phyloP scores from a whole-genome alignment of 75 land plant genomes.

The Isoetes taiwanensis region DNA sequence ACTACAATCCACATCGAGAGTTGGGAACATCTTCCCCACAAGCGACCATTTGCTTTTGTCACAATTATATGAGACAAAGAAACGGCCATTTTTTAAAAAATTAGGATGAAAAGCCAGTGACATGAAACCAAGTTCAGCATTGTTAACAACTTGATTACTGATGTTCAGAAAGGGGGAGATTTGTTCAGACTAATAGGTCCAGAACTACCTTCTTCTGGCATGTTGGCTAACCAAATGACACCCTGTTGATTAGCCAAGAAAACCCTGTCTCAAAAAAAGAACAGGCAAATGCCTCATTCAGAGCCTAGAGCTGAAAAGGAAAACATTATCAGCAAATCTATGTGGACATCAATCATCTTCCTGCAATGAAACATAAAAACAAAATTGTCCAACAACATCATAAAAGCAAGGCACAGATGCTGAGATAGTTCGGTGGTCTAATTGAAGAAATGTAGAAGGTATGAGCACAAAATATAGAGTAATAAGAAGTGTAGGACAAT shows the following conservation, averaged over 20 bases:
- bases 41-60: constrained; percentile 37
- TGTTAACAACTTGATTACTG: constrained; percentile 33
- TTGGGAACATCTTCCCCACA: constrained; percentile 79
- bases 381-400: too few species aligned
- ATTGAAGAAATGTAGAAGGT: too few species aligned
- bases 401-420: too few species aligned
- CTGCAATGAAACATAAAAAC: too few species aligned
- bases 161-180: constrained; percentile 61
- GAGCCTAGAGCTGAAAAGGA: too few species aligned
- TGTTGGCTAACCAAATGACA: constrained; percentile 47
- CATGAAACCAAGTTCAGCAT: constrained; percentile 57
- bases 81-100: constrained; percentile 60
- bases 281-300: too few species aligned
- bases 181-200: constrained; percentile 31
- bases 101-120: constrained; percentile 84
- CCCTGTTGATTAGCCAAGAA: constrained; percentile 60
- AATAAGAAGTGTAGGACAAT: too few species aligned
- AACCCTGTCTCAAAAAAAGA: too few species aligned
- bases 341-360: too few species aligned
- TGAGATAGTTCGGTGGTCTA: too few species aligned
- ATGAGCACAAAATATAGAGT: too few species aligned
- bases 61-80: constrained; percentile 82
- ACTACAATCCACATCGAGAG: constrained; percentile 42
- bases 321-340: too few species aligned
- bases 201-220: constrained; percentile 51